Base-by-base conservation (phyloP, 345 rosid species). In the Pseudoturritis turrita region DNA sequence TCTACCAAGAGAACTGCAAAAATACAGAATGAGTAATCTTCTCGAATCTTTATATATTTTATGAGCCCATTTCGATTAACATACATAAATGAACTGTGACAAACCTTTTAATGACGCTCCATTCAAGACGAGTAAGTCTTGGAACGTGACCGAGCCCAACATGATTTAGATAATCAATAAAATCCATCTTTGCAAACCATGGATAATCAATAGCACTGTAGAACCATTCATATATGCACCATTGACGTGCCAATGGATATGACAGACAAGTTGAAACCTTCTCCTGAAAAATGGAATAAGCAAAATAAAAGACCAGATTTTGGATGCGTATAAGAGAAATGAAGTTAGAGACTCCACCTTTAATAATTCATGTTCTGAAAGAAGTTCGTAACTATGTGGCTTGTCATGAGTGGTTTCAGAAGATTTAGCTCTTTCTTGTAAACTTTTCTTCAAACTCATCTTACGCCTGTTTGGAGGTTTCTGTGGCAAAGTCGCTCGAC, bases 141-240 rank as follows among this genome's bases (percentile, higher is more conserved):
- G 96, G 92, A 79, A 88, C 83, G 73, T 92, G 91, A 59, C 89
- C 96, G 57, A 96, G 87, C 35, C 99, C 94, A 56, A 88, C 95
- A 75, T 96, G 99, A 80, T 86, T 84, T 65, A 96, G 78, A 74
- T 92, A 96, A 72, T 90, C 97, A 60, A 77, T 83, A 78, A 96
- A 96, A 88, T 92, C 98, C 84, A 80, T 88, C 76, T 87, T 96
- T 31, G 95, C 94, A 85, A 96, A 96, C 99, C 99, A 96, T 5
- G 96, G 95, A 66, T 90, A 92, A 72, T 96, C 99, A 54, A 92
- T 87, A 39, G 97, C 97, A 81, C 98, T 86, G 65, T 90, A 87
- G 80, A 96, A 96, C 96, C 97, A 96, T 72, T 96, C 98, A 75
- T 78, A 92, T 56, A 76, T 77, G 81, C 97, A 96, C 97, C 97